Conservation (phyloP, 768 basidiomycete species). For the Agrocybe praecox region DNA sequence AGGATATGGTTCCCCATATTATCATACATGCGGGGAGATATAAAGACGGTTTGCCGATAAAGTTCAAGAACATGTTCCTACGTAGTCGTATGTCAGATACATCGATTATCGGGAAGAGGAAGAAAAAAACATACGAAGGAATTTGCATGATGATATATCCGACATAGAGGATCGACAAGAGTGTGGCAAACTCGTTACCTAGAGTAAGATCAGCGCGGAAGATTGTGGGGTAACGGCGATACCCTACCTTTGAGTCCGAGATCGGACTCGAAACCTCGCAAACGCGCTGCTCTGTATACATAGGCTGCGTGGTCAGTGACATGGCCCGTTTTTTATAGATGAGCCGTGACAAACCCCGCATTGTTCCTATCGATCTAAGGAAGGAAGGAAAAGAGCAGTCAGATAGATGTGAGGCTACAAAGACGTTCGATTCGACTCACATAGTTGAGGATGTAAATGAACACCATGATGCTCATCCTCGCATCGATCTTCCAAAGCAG, state of each 20-base stretch:
- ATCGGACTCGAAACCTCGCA: conserved; percentile 71
- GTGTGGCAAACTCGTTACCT: conserved; percentile 63
- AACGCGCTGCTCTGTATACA: conserved; percentile 59
- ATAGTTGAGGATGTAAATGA: conserved; percentile 57
- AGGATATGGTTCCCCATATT: conserved; percentile 69
- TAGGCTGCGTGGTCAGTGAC: not conserved
- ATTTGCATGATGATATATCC: conserved; percentile 82
- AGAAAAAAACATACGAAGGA: conserved; percentile 54
- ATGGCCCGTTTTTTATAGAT: not conserved
- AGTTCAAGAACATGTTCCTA: conserved; percentile 77
- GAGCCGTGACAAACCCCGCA: conserved; percentile 46
- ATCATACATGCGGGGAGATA: conserved; percentile 71
- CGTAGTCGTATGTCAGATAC: not conserved
- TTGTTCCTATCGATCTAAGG: conserved; percentile 75
- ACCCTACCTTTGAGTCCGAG: conserved; percentile 49
- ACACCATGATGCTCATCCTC: conserved; percentile 54
- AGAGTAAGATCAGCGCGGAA: not conserved
- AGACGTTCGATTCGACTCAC: too few species aligned
- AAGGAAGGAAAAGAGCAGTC: not conserved
- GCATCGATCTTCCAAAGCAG: conserved; percentile 58
- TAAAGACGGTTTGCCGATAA: conserved; percentile 65
- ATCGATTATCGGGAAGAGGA: not conserved
- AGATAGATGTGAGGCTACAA: conserved; percentile 8
- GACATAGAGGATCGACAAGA: conserved; percentile 69
- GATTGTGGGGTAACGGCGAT: not conserved